Base-by-base conservation (phyloP, 176 grass and related monocot genomes). In the Dactylis glomerata region DNA sequence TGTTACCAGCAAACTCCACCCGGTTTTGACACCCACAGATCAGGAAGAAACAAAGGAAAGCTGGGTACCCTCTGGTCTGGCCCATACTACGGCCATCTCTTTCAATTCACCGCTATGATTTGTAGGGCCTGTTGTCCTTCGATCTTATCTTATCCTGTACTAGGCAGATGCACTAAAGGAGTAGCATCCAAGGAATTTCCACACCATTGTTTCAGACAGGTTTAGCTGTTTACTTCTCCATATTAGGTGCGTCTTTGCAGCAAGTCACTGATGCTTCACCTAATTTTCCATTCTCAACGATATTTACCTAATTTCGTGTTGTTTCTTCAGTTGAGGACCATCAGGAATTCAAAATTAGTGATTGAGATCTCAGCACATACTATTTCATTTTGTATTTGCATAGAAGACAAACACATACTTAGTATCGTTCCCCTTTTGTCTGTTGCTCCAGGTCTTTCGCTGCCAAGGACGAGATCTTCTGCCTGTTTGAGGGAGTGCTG, bases 401-500 rank as follows among this genome's bases (percentile, higher is more conserved):
- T n/a, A 31, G 58, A 30, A 31, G 27, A 31, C 59, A 7, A 42
- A 10, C 41, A 32, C 4, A 71, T 16, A 76, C 34, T 4, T 23
- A 56, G 30, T 66, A 67, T 22, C 10, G 0, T 23, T 44, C 6
- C 30, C 15, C 15, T 15, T 70, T 51, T 92, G 13, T 23, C 22
- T 26, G 8, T 66, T 19, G 15, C 42, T 47, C 5, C 86, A 99
- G 96, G 87, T 85, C 89, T 49, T 99, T 99, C 62, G 96, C 96
- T 5, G 89, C 88, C 0, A 96, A 96, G 33, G 93, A 99, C 27
- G 93, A 96, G 67, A 89, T 99, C 62, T 99, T 96, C 86, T 99
- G 96, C 89, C 34, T 99, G 73, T 99, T 99, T 42, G 81, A 96
- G 84, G 96, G 96, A 5, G 81, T 94, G 33, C 81, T 99, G 33